Percentiles rank a stretch among this genome's conserved stretches.
These are phyloP conservation scores for Colletotrichum tamarilloi DNA, from an alignment of 2,329 filamentous ascomycete genomes.

Conservation along the genomic window DNA sequence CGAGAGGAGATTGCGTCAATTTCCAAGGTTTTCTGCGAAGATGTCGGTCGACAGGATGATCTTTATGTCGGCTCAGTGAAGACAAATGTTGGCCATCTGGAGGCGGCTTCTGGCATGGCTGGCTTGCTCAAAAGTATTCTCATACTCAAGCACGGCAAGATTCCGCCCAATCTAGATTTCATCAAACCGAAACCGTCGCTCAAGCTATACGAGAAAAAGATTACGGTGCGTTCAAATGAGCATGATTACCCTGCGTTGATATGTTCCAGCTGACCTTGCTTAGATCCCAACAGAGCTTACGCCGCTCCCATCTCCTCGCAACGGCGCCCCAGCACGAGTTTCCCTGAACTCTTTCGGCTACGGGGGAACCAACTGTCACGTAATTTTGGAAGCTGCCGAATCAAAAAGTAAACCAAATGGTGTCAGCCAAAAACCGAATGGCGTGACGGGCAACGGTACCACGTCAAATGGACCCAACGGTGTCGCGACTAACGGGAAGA, in stretches of 20 bases:
- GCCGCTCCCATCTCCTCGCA: slow-evolving; percentile 1
- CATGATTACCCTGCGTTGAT: background rate
- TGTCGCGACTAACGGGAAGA: background rate
- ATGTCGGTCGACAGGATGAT: slow-evolving; percentile 18
- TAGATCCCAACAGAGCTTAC: slow-evolving; percentile 36
- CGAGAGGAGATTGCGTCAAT: slow-evolving; percentile 64
- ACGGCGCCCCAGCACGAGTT: slow-evolving; percentile 22
- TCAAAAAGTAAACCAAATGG: too few species aligned
- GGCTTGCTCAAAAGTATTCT: slow-evolving; percentile 41
- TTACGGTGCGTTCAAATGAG: slow-evolving; percentile 39
- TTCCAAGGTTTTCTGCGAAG: slow-evolving; percentile 51
- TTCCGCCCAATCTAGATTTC: slow-evolving; percentile 31
- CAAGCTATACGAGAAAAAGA: slow-evolving; percentile 36
- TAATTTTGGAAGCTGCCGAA: slow-evolving; percentile 39
- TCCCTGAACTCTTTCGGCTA: slow-evolving; percentile 44
- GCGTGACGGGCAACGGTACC: background rate
- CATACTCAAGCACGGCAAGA: slow-evolving; percentile 43
- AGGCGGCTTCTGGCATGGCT: slow-evolving; percentile 33
- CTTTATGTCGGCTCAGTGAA: slow-evolving; percentile 29
- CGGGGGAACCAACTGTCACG: slow-evolving; percentile 42
- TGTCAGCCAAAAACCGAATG: background rate
- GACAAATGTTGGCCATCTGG: slow-evolving; percentile 42
- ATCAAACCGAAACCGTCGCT: slow-evolving; percentile 37
- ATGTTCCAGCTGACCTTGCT: slow-evolving; percentile 1
- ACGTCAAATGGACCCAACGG: background rate